Base-by-base conservation (phyloP, 768 basidiomycete species). In the Chalciporus piperatus region DNA sequence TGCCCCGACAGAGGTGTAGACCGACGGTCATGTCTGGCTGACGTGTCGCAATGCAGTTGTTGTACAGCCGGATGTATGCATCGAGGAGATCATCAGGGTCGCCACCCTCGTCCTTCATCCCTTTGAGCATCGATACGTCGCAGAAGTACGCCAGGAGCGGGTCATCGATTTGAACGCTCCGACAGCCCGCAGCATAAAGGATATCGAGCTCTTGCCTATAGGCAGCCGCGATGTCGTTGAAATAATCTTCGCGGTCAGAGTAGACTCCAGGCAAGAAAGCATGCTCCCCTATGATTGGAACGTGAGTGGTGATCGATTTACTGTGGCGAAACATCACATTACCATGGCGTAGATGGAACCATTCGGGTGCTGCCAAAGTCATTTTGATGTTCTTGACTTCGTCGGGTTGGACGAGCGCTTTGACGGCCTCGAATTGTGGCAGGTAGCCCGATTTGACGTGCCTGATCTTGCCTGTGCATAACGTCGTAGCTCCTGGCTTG, bases 301-400 rank as follows among this genome's bases (percentile, higher is more conserved):
- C 6, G n/a, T 37, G 35, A 37, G 8, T n/a, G n/a, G n/a, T n/a
- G n/a, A 14, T 37, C n/a, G 8, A 37, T 37, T n/a, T 10, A 7
- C 11, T 1, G n/a, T 2, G n/a, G 8, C 14, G 8, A 37, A 37
- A 37, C 3, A 4, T 32, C n/a, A 37, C 57, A 73, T 22, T 75
- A 45, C 85, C 85, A 62, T 84, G 83, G 22, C 81, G 78, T 25
- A 85, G 78, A 63, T 85, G 84, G 65, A 81, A 84, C 83, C 85
- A 86, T 32, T 82, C 81, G 3, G 87, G 87, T 0, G 85, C 80
- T 52, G 81, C 84, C 67, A 87, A 72, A 13, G 84, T 89, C 52
- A 89, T 60, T 65, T 92, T 90, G 66, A 89, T 77, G 60, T 76
- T 73, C 60, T 76, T 76, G 52, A 85, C 80, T 59, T 87, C 84